Percentiles rank a stretch among this genome's conserved stretches.
Evolutionary conservation across 805 yeast species (phyloP).

Genomic region (Starmerella floricola): DNA sequence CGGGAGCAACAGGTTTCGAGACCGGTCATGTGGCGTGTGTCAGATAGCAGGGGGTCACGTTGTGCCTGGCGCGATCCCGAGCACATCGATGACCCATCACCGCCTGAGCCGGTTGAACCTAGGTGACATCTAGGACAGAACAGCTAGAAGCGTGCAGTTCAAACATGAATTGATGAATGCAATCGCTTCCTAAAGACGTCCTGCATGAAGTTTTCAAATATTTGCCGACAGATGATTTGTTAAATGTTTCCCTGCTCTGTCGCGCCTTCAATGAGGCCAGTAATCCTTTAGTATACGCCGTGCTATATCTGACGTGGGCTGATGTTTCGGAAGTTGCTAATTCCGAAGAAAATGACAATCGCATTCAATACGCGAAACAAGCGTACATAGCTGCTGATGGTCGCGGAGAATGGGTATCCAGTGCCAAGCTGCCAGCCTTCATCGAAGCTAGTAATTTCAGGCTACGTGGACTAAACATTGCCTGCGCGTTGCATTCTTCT

Average conservation of each 20-base stretch:
- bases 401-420: constrained; percentile 20
- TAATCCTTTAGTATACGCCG: constrained; percentile 4
- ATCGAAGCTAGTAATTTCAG: not conserved
- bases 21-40: too few species aligned
- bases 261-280: constrained; percentile 6
- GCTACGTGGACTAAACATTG: not conserved
- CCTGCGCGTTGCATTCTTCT: constrained; percentile 5
- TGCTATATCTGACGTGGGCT: constrained; percentile 8
- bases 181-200: constrained; percentile 5
- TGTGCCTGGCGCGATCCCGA: too few species aligned
- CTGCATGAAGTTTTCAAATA: constrained; percentile 1
- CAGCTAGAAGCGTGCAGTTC: too few species aligned
- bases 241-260: constrained; percentile 8
- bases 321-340: constrained; percentile 7
- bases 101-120: too few species aligned
- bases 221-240: constrained; percentile 3
- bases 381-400: constrained; percentile 4
- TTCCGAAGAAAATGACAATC: not conserved
- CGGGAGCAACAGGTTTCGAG: too few species aligned
- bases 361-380: not conserved
- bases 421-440: constrained; percentile 9
- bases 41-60: too few species aligned
- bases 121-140: not conserved
- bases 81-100: too few species aligned
- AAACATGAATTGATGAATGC: not conserved